Evolutionary conservation across 106 monocot species (phyloP), one percentile per base, ranked within the genome.

Genomic region (Dactylorhiza incarnata): DNA sequence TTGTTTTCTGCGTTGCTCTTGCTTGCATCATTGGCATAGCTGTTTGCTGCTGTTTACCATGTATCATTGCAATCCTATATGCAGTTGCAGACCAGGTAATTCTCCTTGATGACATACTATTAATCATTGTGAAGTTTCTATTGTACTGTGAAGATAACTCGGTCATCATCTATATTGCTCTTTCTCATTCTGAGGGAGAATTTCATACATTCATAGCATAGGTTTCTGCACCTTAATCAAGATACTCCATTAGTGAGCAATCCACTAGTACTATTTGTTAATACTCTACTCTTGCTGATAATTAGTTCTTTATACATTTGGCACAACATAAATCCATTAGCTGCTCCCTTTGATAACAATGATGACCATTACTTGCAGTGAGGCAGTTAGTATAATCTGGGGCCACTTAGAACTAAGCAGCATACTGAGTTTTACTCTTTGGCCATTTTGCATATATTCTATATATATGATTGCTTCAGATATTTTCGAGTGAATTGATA

Each of bases 61-160:
- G 88, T 71, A 83, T 88, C 68, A 88, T 85, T 50, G 88, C 88
- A 72, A 81, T 88, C 77, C 75, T 88, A 52, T 88, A 88, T 83
- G 81, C 83, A 49, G 88, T 88, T 17, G 75, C 85, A 72, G 85
- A 88, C 80, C 85, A 88, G 88, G 88, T 88, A 62, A 25, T 15
- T 52, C 2, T 22, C 48, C 5, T 65, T 26, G 1, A 55, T 48
- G 53, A 19, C 13, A 5, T 65, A 2, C 22, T 61, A 19, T 76
- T 47, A 25, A 19, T 22, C 23, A 5, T 49, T 49, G 23, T 9
- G 29, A 58, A 17, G 44, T 74, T 12, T 17, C 15, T n/a, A 50
- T 25, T 65, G 26, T 20, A 6, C 11, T 29, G 17, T 65, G 8
- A 61, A 23, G 22, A 61, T 61, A 5, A 23, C 29, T 29, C 29